phyloP scores from a whole-genome alignment of 306 rosid genomes.

The Glycine soja region DNA sequence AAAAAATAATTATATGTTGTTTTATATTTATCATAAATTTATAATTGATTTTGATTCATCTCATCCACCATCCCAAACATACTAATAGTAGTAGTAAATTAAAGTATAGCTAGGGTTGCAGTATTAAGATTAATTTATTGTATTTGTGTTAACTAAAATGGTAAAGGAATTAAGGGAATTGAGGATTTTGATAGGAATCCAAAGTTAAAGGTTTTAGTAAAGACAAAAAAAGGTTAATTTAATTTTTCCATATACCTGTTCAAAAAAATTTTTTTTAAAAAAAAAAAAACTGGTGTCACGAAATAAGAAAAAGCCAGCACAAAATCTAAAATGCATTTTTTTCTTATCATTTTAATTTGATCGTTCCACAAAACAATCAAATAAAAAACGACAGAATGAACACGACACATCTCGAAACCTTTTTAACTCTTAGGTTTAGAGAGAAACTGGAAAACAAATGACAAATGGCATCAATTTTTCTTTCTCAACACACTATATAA shows the following conservation, averaged over 20 bases:
- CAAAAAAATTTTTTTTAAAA: too few relatives aligned
- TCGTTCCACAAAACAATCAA: background rate
- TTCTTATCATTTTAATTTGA: slow-evolving; percentile 15
- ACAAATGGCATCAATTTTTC: slow-evolving; percentile 27
- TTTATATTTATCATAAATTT: too few relatives aligned
- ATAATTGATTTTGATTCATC: too few relatives aligned
- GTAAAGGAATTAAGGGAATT: background rate
- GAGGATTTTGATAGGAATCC: slow-evolving; percentile 26
- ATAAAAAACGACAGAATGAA: slow-evolving; percentile 36
- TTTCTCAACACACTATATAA: background rate
- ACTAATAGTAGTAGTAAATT: too few relatives aligned
- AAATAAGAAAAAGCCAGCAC: slow-evolving; percentile 1
- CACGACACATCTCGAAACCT: slow-evolving; percentile 12
- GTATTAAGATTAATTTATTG: background rate
- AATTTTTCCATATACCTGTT: background rate
- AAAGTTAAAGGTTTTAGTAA: background rate
- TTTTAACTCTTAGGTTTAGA: slow-evolving; percentile 26
- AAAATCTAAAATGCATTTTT: slow-evolving; percentile 1
- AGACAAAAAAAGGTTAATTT: background rate
- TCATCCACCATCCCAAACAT: too few relatives aligned
- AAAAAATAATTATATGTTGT: too few relatives aligned
- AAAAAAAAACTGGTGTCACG: background rate
- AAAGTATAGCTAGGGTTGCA: too few relatives aligned
- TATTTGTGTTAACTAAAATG: background rate
- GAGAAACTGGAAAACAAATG: slow-evolving; percentile 30